These are phyloP conservation scores for Termitomyces sp. DNA, from an alignment of 768 basidiomycete species.

Conservation along the genomic window DNA sequence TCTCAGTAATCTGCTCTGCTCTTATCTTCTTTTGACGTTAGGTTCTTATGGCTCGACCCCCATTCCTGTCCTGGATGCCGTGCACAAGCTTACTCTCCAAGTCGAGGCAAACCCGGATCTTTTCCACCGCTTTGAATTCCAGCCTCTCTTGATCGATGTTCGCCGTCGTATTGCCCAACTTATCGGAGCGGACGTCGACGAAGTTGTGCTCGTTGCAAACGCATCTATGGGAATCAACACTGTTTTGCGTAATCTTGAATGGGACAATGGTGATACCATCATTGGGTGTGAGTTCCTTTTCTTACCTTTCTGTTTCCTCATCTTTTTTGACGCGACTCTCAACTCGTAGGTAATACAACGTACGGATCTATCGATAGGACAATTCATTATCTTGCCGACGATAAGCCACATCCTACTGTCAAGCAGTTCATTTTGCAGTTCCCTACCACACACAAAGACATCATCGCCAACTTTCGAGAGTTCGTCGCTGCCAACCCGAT, in stretches of 20 bases:
- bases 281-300: constrained; percentile 40
- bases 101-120: constrained; percentile 52
- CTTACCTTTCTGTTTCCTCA: neutral
- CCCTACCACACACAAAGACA: constrained; percentile 51
- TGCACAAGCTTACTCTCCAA: constrained; percentile 31
- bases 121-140: constrained; percentile 37
- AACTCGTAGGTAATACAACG: constrained; percentile 15
- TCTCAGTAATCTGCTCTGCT: constrained; percentile 29
- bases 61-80: constrained; percentile 40
- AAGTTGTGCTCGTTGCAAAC: constrained; percentile 54
- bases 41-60: constrained; percentile 55
- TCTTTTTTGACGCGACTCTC: neutral
- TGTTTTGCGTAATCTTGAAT: constrained; percentile 58
- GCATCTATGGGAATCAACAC: constrained; percentile 60
- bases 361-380: constrained; percentile 56
- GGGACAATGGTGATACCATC: constrained; percentile 61
- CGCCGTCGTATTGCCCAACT: constrained; percentile 48
- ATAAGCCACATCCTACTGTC: constrained; percentile 49
- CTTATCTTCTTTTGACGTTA: constrained; percentile 25
- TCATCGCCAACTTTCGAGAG: constrained; percentile 33
- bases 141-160: constrained; percentile 29
- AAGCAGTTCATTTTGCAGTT: constrained; percentile 52
- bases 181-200: constrained; percentile 44
- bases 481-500: constrained; percentile 15
- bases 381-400: constrained; percentile 53